Conservation (phyloP, 2,329 filamentous ascomycete genomes). For the Hirsutella thompsonii region DNA sequence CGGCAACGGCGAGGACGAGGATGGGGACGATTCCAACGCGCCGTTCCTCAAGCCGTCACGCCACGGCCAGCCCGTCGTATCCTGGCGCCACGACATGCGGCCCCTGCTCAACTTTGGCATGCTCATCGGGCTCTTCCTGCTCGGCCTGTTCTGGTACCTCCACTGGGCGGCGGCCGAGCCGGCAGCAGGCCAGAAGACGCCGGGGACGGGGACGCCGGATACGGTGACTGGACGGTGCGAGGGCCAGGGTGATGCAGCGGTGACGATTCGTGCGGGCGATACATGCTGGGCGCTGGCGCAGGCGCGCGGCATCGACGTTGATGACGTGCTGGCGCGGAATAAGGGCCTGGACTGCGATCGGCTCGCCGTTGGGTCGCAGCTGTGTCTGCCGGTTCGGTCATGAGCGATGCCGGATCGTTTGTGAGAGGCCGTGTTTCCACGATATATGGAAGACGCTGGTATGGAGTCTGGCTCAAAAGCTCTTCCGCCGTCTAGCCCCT, state of each 20-base stretch:
- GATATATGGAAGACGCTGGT: too few species aligned
- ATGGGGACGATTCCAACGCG: conserved; percentile 16
- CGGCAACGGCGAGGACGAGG: conserved; percentile 10
- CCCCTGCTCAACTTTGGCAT: conserved; percentile 47
- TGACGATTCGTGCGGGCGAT: conserved; percentile 29
- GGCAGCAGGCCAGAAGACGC: too few species aligned
- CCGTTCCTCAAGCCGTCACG: conserved; percentile 15
- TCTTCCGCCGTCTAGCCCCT: too few species aligned
- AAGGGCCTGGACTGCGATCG: conserved; percentile 31
- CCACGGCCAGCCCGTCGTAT: conserved; percentile 15
- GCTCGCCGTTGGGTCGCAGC: conserved; percentile 24
- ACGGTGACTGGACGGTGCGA: too few species aligned
- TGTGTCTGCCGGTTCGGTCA: conserved; percentile 30
- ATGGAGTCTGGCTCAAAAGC: too few species aligned
- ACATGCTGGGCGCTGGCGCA: conserved; percentile 41
- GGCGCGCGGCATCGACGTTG: conserved; percentile 25
- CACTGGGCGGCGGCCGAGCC: conserved; percentile 14
- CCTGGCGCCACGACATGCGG: conserved; percentile 38
- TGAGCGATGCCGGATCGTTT: neutral
- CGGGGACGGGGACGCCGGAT: too few species aligned
- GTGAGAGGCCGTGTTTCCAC: too few species aligned
- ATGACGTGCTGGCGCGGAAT: conserved; percentile 32
- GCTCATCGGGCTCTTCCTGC: conserved; percentile 35
- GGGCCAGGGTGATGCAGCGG: conserved; percentile 8
- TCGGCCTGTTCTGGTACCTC: conserved; percentile 37